phyloP scores from a whole-genome alignment of 371 early-diverging fungal genomes.

The Apophysomyces ossiformis region DNA sequence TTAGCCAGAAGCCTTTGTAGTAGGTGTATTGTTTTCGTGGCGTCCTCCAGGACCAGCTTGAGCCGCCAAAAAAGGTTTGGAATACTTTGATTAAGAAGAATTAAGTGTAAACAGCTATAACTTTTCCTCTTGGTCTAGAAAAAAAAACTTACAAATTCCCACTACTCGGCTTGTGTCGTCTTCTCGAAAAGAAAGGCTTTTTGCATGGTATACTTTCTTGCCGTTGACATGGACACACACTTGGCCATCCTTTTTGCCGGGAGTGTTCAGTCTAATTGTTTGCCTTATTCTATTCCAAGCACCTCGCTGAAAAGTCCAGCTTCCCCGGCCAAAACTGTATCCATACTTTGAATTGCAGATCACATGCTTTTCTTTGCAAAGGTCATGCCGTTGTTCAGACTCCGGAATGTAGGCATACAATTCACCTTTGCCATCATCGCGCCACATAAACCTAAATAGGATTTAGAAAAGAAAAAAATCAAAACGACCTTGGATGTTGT shows the following conservation, averaged over 20 bases:
- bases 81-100: constrained; percentile 21
- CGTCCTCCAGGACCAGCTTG: constrained; percentile 45
- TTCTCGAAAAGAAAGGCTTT: constrained; percentile 30
- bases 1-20: constrained; percentile 56
- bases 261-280: constrained; percentile 59
- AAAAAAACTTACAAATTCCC: constrained; percentile 3
- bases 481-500: no score
- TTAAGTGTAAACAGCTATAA: neutral
- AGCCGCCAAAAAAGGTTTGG: constrained; percentile 65
- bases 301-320: constrained; percentile 56
- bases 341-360: constrained; percentile 68
- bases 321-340: constrained; percentile 65
- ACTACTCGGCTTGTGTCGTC: constrained; percentile 23
- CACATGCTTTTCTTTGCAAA: constrained; percentile 49
- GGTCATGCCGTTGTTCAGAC: constrained; percentile 39
- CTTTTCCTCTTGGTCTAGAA: no score
- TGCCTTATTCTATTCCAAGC: constrained; percentile 63
- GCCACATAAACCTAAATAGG: constrained; percentile 62
- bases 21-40: constrained; percentile 55
- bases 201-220: constrained; percentile 30
- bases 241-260: constrained; percentile 52
- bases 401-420: constrained; percentile 66
- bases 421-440: constrained; percentile 61
- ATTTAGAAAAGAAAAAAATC: neutral
- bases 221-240: constrained; percentile 48